Evolutionary conservation across 2,329 filamentous ascomycete genomes (phyloP).

Genomic region (Aureobasidium sp.): DNA sequence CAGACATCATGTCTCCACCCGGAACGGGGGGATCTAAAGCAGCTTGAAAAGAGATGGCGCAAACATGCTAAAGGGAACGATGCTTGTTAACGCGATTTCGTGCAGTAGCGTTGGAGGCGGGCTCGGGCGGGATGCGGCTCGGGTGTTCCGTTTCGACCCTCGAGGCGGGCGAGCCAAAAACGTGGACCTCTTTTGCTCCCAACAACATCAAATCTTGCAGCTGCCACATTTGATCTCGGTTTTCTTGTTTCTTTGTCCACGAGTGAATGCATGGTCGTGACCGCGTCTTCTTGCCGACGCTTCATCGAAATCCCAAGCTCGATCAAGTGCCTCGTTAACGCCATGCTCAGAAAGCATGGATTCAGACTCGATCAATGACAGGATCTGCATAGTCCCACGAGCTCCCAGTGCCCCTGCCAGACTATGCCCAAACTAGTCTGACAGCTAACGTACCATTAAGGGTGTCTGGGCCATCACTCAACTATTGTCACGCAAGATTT

Average conservation of each 20-base stretch:
- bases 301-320: background rate
- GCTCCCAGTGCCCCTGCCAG: background rate
- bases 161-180: background rate
- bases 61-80: too few species aligned
- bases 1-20: constrained; percentile 4
- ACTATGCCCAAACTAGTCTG: constrained; percentile 12
- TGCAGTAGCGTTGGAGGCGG: constrained; percentile 3
- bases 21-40: background rate
- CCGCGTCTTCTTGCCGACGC: background rate
- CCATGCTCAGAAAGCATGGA: constrained; percentile 2
- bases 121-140: constrained; percentile 6
- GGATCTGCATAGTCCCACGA: constrained; percentile 4
- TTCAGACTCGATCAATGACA: constrained; percentile 12
- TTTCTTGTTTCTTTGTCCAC: background rate
- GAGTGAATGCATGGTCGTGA: background rate
- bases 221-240: background rate
- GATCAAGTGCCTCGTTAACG: background rate
- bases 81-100: constrained; percentile 10
- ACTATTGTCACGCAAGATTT: background rate
- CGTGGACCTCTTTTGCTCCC: background rate
- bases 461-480: too few species aligned
- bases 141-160: background rate
- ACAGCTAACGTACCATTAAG: constrained; percentile 11
- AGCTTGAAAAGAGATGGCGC: constrained; percentile 6
- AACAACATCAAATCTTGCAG: constrained; percentile 13